Evolutionary conservation across 805 yeast genomes (phyloP).

Genomic region (Teunomyces tritomae): DNA sequence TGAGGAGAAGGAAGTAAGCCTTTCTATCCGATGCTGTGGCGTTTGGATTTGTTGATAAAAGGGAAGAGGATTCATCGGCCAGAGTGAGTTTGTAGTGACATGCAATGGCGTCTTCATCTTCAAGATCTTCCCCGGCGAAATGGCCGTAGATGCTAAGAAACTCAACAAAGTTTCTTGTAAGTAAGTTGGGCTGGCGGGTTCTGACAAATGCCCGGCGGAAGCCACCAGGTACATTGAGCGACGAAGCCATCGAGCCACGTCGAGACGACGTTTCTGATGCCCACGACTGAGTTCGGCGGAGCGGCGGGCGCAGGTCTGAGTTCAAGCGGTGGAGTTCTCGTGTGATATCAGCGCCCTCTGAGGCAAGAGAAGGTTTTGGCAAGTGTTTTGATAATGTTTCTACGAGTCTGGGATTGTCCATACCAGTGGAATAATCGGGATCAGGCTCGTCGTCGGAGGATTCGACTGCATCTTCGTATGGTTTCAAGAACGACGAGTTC

Average conservation of each 20-base stretch:
- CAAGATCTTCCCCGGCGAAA: slow-evolving; percentile 81
- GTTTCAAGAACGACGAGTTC: not conserved
- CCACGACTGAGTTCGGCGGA: slow-evolving; percentile 16
- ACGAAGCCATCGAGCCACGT: slow-evolving; percentile 64
- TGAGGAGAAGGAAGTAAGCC: slow-evolving; percentile 67
- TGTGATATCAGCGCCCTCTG: slow-evolving; percentile 53
- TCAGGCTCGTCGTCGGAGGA: slow-evolving; percentile 8
- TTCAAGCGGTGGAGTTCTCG: slow-evolving; percentile 41
- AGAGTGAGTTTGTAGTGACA: slow-evolving; percentile 39
- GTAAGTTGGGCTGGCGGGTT: slow-evolving; percentile 41
- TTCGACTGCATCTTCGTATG: slow-evolving; percentile 1
- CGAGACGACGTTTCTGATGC: slow-evolving; percentile 30
- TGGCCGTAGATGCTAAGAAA: slow-evolving; percentile 79
- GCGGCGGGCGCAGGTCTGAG: slow-evolving; percentile 4
- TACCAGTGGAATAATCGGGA: slow-evolving; percentile 15
- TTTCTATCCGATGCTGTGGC: slow-evolving; percentile 74
- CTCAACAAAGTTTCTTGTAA: slow-evolving; percentile 73
- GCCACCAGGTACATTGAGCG: slow-evolving; percentile 77
- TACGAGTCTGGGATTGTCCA: slow-evolving; percentile 32
- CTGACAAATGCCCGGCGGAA: slow-evolving; percentile 67
- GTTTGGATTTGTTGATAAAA: slow-evolving; percentile 15
- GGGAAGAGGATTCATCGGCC: slow-evolving; percentile 39
- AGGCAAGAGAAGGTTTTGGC: slow-evolving; percentile 32
- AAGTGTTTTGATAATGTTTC: slow-evolving; percentile 37
- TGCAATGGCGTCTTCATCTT: slow-evolving; percentile 59